Evolutionary conservation across 2,329 filamentous ascomycete genomes (phyloP).

Genomic region (Diatrype stigma): DNA sequence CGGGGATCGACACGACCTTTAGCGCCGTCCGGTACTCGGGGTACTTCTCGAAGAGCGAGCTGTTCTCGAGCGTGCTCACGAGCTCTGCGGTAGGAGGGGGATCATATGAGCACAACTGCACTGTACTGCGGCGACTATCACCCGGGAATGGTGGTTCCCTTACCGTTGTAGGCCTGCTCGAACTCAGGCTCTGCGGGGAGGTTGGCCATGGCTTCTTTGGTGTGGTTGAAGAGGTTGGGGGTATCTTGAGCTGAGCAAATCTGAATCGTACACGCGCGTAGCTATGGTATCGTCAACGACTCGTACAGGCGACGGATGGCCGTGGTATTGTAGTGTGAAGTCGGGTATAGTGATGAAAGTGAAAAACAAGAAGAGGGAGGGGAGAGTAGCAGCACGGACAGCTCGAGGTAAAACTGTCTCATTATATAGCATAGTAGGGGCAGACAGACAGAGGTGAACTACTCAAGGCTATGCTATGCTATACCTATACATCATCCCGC

Average conservation of each 20-base stretch:
- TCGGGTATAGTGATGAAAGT: not conserved
- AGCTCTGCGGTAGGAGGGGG: slow-evolving; percentile 61
- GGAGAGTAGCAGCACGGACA: not conserved
- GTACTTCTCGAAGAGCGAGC: slow-evolving; percentile 86
- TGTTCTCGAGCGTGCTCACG: slow-evolving; percentile 89
- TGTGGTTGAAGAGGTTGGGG: not conserved
- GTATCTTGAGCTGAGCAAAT: not conserved
- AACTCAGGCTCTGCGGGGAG: slow-evolving; percentile 90
- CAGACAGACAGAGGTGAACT: not conserved
- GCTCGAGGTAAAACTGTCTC: not conserved
- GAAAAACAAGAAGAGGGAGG: not conserved
- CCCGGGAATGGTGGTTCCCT: slow-evolving; percentile 21
- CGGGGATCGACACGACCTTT: slow-evolving; percentile 81
- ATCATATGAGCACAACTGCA: slow-evolving; percentile 14
- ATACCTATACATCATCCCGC: not conserved
- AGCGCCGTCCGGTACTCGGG: slow-evolving; percentile 93
- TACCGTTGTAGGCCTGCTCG: slow-evolving; percentile 96
- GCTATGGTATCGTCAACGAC: not conserved
- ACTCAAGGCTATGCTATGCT: too few species aligned
- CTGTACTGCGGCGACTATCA: too few species aligned
- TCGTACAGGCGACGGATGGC: not conserved
- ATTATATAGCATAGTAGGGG: not conserved
- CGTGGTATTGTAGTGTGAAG: not conserved
- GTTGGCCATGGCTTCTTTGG: slow-evolving; percentile 64
- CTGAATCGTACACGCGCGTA: not conserved